Evolutionary conservation across 768 basidiomycete genomes (phyloP).

Genomic region (Boletus sp.): DNA sequence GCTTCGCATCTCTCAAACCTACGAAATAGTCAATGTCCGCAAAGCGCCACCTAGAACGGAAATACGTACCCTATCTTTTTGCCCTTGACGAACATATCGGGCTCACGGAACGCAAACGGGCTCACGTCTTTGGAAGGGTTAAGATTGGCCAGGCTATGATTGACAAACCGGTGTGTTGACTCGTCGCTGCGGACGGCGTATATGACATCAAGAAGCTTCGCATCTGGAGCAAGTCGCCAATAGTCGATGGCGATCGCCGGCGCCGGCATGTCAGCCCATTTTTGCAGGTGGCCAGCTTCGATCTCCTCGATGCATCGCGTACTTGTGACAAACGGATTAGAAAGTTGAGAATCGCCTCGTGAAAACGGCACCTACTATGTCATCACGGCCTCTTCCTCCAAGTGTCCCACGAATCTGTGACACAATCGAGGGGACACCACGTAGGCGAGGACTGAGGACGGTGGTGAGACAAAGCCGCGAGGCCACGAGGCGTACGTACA

Average conservation of each 20-base stretch:
- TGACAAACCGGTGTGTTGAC: slow-evolving; percentile 90
- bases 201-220: slow-evolving; percentile 83
- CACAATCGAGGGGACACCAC: slow-evolving; percentile 69
- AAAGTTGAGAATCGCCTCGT: slow-evolving; percentile 16
- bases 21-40: slow-evolving; percentile 17
- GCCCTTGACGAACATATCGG: slow-evolving; percentile 83
- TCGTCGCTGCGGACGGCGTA: slow-evolving; percentile 94
- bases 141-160: slow-evolving; percentile 91
- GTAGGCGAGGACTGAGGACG: slow-evolving; percentile 64
- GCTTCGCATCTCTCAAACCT: slow-evolving; percentile 71
- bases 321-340: slow-evolving; percentile 36
- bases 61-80: slow-evolving; percentile 61
- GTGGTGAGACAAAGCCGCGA: slow-evolving; percentile 13
- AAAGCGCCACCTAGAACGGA: background rate
- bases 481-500: slow-evolving; percentile 45
- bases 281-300: slow-evolving; percentile 74
- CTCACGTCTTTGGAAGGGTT: slow-evolving; percentile 76
- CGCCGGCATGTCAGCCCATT: slow-evolving; percentile 73
- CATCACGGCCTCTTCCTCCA: slow-evolving; percentile 93
- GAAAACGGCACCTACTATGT: slow-evolving; percentile 66
- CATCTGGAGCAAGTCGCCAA: slow-evolving; percentile 74
- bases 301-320: slow-evolving; percentile 83
- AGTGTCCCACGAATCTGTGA: slow-evolving; percentile 88
- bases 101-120: slow-evolving; percentile 86
- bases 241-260: slow-evolving; percentile 94